Conservation (phyloP, 306 rosid genomes). For the Quercus rubra region DNA sequence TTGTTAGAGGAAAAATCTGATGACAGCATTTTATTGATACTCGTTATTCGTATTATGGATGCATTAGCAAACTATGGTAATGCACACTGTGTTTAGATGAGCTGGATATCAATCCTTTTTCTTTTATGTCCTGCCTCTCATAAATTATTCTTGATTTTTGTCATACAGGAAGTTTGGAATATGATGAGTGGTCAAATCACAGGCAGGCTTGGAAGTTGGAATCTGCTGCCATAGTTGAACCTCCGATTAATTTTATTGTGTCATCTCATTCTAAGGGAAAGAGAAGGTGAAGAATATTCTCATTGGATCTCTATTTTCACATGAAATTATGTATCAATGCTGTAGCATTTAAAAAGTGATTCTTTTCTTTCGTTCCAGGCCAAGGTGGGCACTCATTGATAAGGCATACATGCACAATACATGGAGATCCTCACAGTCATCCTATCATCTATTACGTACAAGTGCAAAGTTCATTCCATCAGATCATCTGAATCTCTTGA, state of each 20-base stretch:
- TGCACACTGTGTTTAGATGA: slow-evolving; percentile 2
- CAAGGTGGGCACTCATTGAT: slow-evolving; percentile 99
- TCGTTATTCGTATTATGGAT: slow-evolving; percentile 89
- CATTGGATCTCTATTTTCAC: slow-evolving; percentile 12
- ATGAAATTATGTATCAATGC: slow-evolving; percentile 9
- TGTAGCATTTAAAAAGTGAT: slow-evolving; percentile 13
- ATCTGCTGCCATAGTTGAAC: slow-evolving; percentile 92
- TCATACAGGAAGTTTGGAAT: slow-evolving; percentile 80
- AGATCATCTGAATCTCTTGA: slow-evolving; percentile 71
- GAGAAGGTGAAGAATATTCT: slow-evolving; percentile 57
- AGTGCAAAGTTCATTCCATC: slow-evolving; percentile 70
- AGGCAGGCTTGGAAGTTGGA: slow-evolving; percentile 99
- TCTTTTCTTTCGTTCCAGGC: slow-evolving; percentile 46
- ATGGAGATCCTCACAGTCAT: slow-evolving; percentile 97
- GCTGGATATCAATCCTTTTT: neutral
- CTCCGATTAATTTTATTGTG: slow-evolving; percentile 78
- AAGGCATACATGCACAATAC: slow-evolving; percentile 97
- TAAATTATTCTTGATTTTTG: slow-evolving; percentile 9
- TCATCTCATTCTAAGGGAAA: slow-evolving; percentile 85
- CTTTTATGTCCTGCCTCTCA: slow-evolving; percentile 18
- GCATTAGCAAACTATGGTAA: slow-evolving; percentile 96
- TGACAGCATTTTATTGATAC: slow-evolving; percentile 90
- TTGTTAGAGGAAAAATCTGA: slow-evolving; percentile 80
- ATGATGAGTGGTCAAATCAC: slow-evolving; percentile 96
- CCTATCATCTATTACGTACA: slow-evolving; percentile 81